Percentiles rank a stretch among this genome's conserved stretches.
Conservation (phyloP, 345 rosid species). For the Lepidium sativum region DNA sequence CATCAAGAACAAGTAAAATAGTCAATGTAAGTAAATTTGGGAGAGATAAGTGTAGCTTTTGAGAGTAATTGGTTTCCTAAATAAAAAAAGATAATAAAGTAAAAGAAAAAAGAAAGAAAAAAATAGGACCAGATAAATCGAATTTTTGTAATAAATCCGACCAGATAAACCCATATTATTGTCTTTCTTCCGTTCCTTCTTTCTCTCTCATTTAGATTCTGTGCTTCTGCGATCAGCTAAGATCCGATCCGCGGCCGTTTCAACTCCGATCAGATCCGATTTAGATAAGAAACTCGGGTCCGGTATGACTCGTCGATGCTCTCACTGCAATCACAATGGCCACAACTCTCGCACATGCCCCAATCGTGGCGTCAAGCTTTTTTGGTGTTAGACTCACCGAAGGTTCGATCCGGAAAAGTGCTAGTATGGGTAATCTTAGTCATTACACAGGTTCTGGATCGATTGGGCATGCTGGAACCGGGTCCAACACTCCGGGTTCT, state of each 20-base stretch:
- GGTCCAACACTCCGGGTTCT: conserved; percentile 47
- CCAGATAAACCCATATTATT: conserved; percentile 29
- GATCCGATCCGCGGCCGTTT: conserved; percentile 25
- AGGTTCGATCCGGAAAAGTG: conserved; percentile 94
- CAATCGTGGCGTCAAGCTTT: conserved; percentile 79
- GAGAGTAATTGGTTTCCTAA: no score
- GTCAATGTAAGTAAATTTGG: no score
- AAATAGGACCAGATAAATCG: not conserved
- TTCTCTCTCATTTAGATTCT: conserved; percentile 19
- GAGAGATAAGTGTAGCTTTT: no score
- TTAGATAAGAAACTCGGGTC: not conserved
- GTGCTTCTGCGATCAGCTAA: conserved; percentile 26
- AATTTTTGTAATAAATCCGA: conserved; percentile 20
- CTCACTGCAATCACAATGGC: conserved; percentile 98
- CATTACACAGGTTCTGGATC: conserved; percentile 57
- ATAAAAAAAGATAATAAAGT: not conserved
- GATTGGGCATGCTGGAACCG: conserved; percentile 31
- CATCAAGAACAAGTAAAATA: no score
- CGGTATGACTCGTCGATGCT: conserved; percentile 87
- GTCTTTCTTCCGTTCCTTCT: conserved; percentile 9
- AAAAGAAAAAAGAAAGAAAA: not conserved
- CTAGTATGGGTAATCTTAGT: conserved; percentile 89
- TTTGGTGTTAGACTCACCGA: conserved; percentile 95
- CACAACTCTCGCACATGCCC: conserved; percentile 98
- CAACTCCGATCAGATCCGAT: conserved; percentile 25